These are phyloP conservation scores for Heliamphora exappendiculata DNA, from an alignment of 148 eudicot species.

Conservation along the genomic window DNA sequence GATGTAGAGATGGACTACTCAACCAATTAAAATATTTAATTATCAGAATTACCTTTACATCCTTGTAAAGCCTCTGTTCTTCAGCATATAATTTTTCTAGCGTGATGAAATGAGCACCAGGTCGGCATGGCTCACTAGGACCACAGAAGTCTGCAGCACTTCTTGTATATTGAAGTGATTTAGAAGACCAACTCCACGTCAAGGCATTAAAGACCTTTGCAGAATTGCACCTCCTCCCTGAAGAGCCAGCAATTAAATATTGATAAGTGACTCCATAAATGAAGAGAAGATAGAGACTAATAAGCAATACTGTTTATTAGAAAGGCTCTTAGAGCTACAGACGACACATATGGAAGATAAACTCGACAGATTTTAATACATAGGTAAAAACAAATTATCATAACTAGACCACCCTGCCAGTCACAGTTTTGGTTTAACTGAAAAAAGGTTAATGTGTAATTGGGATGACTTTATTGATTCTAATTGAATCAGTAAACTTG, in stretches of 20 bases:
- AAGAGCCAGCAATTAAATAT: not conserved
- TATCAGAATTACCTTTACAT: conserved; percentile 44
- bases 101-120: conserved; percentile 65
- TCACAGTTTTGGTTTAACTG: too few species aligned
- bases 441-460: not conserved
- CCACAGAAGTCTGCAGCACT: conserved; percentile 22
- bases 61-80: conserved; percentile 61
- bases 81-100: conserved; percentile 57
- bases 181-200: conserved; percentile 64
- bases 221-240: conserved; percentile 61
- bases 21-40: not conserved
- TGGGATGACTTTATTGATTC: not conserved
- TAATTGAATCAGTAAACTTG: not conserved
- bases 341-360: not conserved
- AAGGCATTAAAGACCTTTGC: conserved; percentile 53
- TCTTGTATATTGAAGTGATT: conserved; percentile 36
- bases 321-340: not conserved
- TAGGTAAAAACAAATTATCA: too few species aligned
- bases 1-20: not conserved
- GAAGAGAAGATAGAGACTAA: too few species aligned
- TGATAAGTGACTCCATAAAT: too few species aligned
- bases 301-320: too few species aligned
- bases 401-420: too few species aligned
- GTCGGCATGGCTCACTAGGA: conserved; percentile 51
- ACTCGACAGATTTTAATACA: too few species aligned